Evolutionary conservation across 2,329 filamentous ascomycete genomes (phyloP).

Genomic region (Pseudopithomyces maydicus): DNA sequence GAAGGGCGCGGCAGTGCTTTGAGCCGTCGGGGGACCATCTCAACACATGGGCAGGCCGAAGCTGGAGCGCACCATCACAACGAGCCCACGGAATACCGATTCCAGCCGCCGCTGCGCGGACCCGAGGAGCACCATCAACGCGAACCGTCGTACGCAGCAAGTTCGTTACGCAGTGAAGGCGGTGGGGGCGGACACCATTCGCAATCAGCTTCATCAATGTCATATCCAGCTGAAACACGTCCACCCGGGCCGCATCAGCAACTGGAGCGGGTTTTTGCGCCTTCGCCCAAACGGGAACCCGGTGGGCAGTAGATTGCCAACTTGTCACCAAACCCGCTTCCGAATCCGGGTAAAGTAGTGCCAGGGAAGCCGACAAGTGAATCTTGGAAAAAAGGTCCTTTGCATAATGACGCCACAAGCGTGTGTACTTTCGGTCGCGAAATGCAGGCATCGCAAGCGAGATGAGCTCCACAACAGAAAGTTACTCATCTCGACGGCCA

Average conservation of each 20-base stretch:
- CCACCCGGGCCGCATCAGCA: slow-evolving; percentile 39
- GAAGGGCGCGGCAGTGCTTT: slow-evolving; percentile 37
- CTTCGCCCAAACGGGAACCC: slow-evolving; percentile 44
- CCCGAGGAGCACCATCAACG: slow-evolving; percentile 27
- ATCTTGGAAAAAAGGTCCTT: not conserved
- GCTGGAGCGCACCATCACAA: slow-evolving; percentile 29
- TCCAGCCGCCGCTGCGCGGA: slow-evolving; percentile 20
- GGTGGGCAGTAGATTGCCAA: slow-evolving; percentile 37
- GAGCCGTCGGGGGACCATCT: slow-evolving; percentile 40
- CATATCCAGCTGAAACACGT: slow-evolving; percentile 41
- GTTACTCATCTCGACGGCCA: slow-evolving; percentile 33
- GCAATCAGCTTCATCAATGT: slow-evolving; percentile 28
- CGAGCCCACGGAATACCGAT: slow-evolving; percentile 30
- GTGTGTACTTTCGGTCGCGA: slow-evolving; percentile 21
- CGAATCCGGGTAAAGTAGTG: slow-evolving; percentile 19
- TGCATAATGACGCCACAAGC: slow-evolving; percentile 26
- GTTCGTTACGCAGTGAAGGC: slow-evolving; percentile 31
- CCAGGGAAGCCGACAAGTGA: not conserved
- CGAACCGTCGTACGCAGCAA: slow-evolving; percentile 23
- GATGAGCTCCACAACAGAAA: slow-evolving; percentile 43
- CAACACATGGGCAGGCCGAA: slow-evolving; percentile 36
- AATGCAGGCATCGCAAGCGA: slow-evolving; percentile 40
- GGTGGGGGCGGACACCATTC: slow-evolving; percentile 30
- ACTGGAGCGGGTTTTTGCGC: slow-evolving; percentile 36
- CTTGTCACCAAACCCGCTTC: slow-evolving; percentile 28